Evolutionary conservation across 192 early-diverging fungal species (phyloP).

Genomic region (Coemansia sp.): DNA sequence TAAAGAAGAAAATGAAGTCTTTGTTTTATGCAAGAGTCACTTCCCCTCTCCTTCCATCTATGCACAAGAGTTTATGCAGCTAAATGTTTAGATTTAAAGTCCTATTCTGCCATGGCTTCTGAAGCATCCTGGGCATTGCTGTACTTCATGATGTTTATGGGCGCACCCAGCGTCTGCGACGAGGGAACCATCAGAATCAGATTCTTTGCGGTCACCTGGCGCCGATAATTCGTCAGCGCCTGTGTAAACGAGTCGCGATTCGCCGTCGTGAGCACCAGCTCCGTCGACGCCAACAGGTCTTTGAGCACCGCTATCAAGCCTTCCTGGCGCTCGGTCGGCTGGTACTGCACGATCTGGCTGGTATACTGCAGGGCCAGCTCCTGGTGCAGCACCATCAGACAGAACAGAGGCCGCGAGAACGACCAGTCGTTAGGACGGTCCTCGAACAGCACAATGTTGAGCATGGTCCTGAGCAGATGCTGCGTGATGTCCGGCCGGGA

Average conservation of each 20-base stretch:
- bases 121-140: constrained; percentile 2
- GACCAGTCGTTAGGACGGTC: constrained; percentile 80
- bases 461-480: constrained; percentile 62
- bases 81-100: too few relatives aligned
- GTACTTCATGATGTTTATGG: constrained; percentile 35
- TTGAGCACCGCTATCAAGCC: constrained; percentile 42
- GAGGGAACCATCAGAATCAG: constrained; percentile 52
- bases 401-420: constrained; percentile 76
- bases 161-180: constrained; percentile 43
- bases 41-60: background rate
- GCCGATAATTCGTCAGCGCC: constrained; percentile 42
- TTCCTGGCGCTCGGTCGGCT: constrained; percentile 44
- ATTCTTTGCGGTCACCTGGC: constrained; percentile 43
- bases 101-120: constrained; percentile 44
- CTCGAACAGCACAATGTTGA: constrained; percentile 79
- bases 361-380: constrained; percentile 55
- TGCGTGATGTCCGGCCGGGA: constrained; percentile 61
- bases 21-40: background rate
- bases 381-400: constrained; percentile 71
- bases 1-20: constrained; percentile 3
- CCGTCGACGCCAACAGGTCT: constrained; percentile 35
- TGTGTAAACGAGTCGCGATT: constrained; percentile 49
- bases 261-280: constrained; percentile 24
- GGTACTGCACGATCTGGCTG: constrained; percentile 46
- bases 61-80: background rate